These are phyloP conservation scores for Kondoa subrosea DNA, from an alignment of 768 basidiomycete genomes.

Conservation along the genomic window DNA sequence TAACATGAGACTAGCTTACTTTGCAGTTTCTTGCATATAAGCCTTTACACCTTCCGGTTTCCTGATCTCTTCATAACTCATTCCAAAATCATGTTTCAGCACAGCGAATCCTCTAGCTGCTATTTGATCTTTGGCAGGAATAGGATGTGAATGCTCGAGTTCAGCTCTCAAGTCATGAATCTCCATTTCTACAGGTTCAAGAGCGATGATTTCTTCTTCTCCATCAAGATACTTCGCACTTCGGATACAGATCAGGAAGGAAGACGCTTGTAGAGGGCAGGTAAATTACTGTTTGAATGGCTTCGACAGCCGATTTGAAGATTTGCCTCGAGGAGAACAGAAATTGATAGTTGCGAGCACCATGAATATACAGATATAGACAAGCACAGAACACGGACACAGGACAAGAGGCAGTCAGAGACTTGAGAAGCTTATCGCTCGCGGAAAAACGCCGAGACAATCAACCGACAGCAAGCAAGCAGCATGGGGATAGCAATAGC, in stretches of 20 bases:
- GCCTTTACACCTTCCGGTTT: background rate
- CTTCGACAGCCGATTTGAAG: background rate
- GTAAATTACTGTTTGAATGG: background rate
- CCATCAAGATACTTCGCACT: background rate
- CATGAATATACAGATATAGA: too few relatives aligned
- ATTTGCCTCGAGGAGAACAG: background rate
- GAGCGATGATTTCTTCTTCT: background rate
- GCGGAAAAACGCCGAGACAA: too few relatives aligned
- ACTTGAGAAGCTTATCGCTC: too few relatives aligned
- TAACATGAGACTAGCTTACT: background rate
- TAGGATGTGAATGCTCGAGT: background rate
- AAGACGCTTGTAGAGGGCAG: too few relatives aligned
- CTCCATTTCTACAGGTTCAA: background rate
- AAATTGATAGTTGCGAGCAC: background rate
- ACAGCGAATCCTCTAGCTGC: background rate
- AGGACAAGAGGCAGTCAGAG: too few relatives aligned
- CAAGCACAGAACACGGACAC: too few relatives aligned
- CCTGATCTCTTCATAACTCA: background rate
- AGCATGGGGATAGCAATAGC: too few relatives aligned
- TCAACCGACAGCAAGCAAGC: too few relatives aligned
- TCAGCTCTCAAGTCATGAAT: background rate
- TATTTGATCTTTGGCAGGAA: background rate
- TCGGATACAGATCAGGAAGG: too few relatives aligned
- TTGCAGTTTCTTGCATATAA: background rate
- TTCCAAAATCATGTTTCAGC: background rate